A percentile compares a stretch with the other conserved stretches of the same genome.
Evolutionary conservation across 495 filamentous ascomycete genomes (phyloP).

Genomic region (Hypoxylon fuscum): DNA sequence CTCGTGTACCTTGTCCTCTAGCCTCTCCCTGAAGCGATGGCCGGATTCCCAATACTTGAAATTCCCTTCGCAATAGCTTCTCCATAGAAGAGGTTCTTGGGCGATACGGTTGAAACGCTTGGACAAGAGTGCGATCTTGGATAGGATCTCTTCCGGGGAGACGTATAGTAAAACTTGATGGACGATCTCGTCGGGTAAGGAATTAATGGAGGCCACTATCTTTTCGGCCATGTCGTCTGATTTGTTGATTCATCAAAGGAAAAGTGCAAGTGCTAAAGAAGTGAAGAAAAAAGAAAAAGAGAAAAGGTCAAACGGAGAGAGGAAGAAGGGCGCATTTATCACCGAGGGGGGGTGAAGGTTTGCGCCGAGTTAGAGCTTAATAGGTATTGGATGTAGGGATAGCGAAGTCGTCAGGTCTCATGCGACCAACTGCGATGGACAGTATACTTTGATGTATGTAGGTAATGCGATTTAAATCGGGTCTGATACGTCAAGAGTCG

Average conservation of each 20-base stretch:
- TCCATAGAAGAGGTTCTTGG: constrained; percentile 81
- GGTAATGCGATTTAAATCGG: constrained; percentile 39
- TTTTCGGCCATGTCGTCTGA: neutral
- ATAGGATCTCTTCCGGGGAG: constrained; percentile 61
- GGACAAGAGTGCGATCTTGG: constrained; percentile 65
- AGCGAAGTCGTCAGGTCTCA: neutral
- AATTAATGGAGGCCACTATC: constrained; percentile 48
- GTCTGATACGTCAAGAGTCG: constrained; percentile 42
- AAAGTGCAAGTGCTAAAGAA: no score
- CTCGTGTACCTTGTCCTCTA: constrained; percentile 56
- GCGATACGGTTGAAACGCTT: constrained; percentile 70
- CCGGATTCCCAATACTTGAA: constrained; percentile 78
- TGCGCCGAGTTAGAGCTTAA: neutral
- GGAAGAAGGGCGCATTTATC: neutral
- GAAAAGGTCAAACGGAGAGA: neutral
- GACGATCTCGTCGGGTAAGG: constrained; percentile 78
- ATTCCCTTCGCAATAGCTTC: constrained; percentile 69
- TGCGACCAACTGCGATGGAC: neutral
- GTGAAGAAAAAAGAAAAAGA: constrained; percentile 4
- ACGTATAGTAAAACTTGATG: constrained; percentile 71
- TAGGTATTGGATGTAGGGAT: no score
- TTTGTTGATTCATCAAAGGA: neutral
- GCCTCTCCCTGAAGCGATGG: constrained; percentile 70
- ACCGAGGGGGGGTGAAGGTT: neutral
- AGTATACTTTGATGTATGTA: no score